Conservation (phyloP, 306 rosid species). For the Calophaca sinica region DNA sequence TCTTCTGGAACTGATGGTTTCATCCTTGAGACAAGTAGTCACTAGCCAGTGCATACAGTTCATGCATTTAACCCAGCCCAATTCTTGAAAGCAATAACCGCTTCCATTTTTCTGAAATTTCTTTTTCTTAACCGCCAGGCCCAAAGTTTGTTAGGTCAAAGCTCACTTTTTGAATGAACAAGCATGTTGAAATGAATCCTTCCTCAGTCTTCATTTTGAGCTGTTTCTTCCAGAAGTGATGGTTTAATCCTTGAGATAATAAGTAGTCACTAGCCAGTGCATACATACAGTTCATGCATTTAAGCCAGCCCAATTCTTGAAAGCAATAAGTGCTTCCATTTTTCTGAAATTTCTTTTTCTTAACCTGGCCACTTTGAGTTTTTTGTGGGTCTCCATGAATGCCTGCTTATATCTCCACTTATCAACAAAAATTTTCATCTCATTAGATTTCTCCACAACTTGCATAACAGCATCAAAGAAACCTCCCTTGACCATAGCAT, state of each 20-base stretch:
- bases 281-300: not conserved
- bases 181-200: conserved; percentile 22
- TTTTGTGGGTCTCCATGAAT: conserved; percentile 93
- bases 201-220: conserved; percentile 33
- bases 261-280: too few relatives aligned
- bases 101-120: conserved; percentile 82
- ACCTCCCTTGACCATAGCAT: conserved; percentile 96
- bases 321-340: conserved; percentile 89
- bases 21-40: not conserved
- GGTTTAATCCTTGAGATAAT: not conserved
- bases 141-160: conserved; percentile 36
- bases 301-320: conserved; percentile 69
- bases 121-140: conserved; percentile 63
- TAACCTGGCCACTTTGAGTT: conserved; percentile 78
- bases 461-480: conserved; percentile 96
- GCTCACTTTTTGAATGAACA: conserved; percentile 33
- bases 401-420: conserved; percentile 99
- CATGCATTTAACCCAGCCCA: conserved; percentile 87
- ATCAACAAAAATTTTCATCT: conserved; percentile 87
- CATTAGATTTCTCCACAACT: conserved; percentile 87
- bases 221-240: conserved; percentile 35
- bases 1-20: too few relatives aligned
- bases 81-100: conserved; percentile 90
- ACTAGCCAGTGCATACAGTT: conserved; percentile 34
- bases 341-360: conserved; percentile 78